These are phyloP conservation scores for Yarrowia yakushimensis DNA, from an alignment of 805 yeast genomes.

Conservation along the genomic window DNA sequence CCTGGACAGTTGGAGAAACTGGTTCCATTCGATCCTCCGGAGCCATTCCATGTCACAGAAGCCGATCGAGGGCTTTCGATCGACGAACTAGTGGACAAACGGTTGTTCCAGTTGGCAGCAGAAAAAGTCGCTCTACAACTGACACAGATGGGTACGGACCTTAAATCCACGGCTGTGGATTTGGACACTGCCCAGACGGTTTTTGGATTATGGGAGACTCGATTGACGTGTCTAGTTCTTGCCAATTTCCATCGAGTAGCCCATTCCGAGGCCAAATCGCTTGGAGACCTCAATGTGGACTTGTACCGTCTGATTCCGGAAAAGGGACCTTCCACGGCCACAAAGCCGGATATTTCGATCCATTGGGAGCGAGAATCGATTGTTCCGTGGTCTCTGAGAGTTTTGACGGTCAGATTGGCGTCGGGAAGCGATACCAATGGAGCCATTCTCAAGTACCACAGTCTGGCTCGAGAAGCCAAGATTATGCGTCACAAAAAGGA, in stretches of 20 bases:
- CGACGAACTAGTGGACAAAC: conserved; percentile 29
- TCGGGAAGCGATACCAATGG: conserved; percentile 38
- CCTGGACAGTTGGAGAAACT: conserved; percentile 15
- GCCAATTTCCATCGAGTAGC: conserved; percentile 36
- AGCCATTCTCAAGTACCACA: conserved; percentile 37
- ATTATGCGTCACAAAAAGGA: conserved; percentile 28
- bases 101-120: conserved; percentile 34
- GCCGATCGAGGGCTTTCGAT: background rate
- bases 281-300: conserved; percentile 35
- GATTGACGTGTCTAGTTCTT: conserved; percentile 35
- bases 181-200: conserved; percentile 27
- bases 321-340: conserved; percentile 25
- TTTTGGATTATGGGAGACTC: conserved; percentile 35
- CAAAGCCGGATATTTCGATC: conserved; percentile 19
- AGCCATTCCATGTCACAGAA: background rate
- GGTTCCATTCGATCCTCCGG: conserved; percentile 10
- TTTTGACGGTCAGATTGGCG: conserved; percentile 36
- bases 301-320: conserved; percentile 28
- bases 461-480: conserved; percentile 39
- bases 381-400: conserved; percentile 38
- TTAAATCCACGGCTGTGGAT: conserved; percentile 1
- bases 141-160: conserved; percentile 23
- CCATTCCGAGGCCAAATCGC: conserved; percentile 34
- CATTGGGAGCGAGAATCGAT: conserved; percentile 26
- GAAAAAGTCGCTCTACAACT: conserved; percentile 30